Base-by-base conservation (phyloP, 2,329 filamentous ascomycete genomes). In the Nemania abortiva region DNA sequence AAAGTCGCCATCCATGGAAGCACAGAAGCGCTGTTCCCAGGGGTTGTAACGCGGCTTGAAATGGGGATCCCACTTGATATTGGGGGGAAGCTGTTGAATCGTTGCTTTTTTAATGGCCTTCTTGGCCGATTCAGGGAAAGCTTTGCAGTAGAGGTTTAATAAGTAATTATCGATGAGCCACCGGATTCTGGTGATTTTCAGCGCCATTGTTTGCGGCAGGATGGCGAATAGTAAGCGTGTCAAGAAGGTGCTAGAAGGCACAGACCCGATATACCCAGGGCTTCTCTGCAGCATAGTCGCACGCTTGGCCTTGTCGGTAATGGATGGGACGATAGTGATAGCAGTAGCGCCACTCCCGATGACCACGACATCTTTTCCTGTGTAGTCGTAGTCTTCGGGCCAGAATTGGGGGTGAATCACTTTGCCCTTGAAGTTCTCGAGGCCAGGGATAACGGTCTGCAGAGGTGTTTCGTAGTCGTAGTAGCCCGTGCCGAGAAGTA, bases 211-310 rank as follows among this genome's bases (percentile, higher is more conserved):
- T 5, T 42, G 20, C 1, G 72, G 73, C 7, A 73, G 57, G 7
- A 72, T 39, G 15, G 56, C 50, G 11, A 69, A 67, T 10, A 74
- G 29, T 18, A 72, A 34, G 15, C 29, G 77, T 42, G 82, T 78
- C 1, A 82, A 55, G 1, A 70, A 65, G 52, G 83, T 83, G 7
- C 76, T 75, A 27, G 84, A 82, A 0, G 85, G 81, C 1, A 89
- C 73, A n/a, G 86, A 82, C 53, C 91, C 73, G 63, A 94, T 85
- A 74, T 92, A 95, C 0, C 85, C 87, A 0, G 93, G 93, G 49
- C 90, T 93, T 65, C 93, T 88, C 81, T 97, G 93, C 1, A 97
- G 84, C 88, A 95, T 93, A 1, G 92, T 95, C 31, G 93, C 88
- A 20, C 87, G 85, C 7, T 81, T 82, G 6, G 91, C 91, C 55